Conservation (phyloP, 169 alveolate genomes). For the Plasmodium gallinaceum region DNA sequence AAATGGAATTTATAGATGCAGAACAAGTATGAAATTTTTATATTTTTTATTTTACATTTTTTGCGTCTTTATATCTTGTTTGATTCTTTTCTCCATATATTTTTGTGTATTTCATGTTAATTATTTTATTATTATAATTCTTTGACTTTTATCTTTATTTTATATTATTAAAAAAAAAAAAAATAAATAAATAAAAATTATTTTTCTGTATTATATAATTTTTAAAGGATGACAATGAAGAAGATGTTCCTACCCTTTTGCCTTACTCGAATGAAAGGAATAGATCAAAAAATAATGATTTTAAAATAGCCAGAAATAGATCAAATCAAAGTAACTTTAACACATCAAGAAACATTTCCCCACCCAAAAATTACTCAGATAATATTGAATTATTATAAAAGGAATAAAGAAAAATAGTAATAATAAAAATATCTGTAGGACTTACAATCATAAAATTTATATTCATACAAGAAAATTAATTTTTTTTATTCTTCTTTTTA, state of each 20-base stretch:
- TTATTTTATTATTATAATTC: not conserved
- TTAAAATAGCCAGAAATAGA: constrained; percentile 58
- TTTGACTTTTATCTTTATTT: not conserved
- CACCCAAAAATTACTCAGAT: constrained; percentile 50
- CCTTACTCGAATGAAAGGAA: constrained; percentile 66
- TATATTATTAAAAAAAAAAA: not conserved
- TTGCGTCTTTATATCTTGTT: not conserved
- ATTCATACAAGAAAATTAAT: too few species aligned
- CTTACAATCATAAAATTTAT: too few species aligned
- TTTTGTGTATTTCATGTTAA: not conserved
- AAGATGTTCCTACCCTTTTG: constrained; percentile 86
- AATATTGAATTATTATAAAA: constrained; percentile 63
- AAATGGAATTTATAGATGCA: constrained; percentile 87
- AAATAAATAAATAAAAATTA: too few species aligned
- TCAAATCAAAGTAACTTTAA: constrained; percentile 54
- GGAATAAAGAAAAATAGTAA: not conserved
- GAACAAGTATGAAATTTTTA: constrained; percentile 78
- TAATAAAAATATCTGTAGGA: not conserved
- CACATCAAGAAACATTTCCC: constrained; percentile 40
- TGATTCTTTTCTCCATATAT: constrained; percentile 16
- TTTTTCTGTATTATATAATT: not conserved
- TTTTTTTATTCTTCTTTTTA: too few species aligned
- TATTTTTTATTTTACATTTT: not conserved
- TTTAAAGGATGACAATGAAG: constrained; percentile 80
- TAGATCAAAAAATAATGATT: constrained; percentile 57